phyloP scores from a whole-genome alignment of 2,329 filamentous ascomycete species.

The Aspergillus hiratsukae region DNA sequence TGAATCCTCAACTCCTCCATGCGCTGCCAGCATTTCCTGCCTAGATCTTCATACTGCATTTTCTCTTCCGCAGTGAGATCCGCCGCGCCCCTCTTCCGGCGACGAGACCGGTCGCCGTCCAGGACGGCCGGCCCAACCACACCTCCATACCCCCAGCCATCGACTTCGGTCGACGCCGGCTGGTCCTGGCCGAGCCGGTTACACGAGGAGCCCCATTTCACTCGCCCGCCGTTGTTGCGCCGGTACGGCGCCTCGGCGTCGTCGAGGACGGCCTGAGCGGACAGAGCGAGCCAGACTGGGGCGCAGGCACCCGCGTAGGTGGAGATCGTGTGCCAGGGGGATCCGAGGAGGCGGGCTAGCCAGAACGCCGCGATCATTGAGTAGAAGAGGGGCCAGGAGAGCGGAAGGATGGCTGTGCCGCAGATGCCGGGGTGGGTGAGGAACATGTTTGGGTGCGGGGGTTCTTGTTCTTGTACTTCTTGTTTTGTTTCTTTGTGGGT shows the following conservation, averaged over 20 bases:
- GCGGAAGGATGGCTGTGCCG: slow-evolving; percentile 72
- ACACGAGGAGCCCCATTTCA: slow-evolving; percentile 81
- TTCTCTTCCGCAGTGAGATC: slow-evolving; percentile 51
- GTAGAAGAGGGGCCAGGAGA: slow-evolving; percentile 65
- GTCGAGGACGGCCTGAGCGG: slow-evolving; percentile 48
- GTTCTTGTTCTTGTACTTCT: slow-evolving; percentile 17
- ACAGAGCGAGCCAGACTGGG: slow-evolving; percentile 72
- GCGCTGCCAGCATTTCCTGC: slow-evolving; percentile 37
- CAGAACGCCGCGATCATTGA: slow-evolving; percentile 65
- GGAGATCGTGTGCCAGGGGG: slow-evolving; percentile 79
- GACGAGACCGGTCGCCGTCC: slow-evolving; percentile 49
- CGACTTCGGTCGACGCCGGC: slow-evolving; percentile 74
- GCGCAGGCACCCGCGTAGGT: slow-evolving; percentile 73
- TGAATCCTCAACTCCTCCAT: slow-evolving; percentile 40
- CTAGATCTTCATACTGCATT: slow-evolving; percentile 37
- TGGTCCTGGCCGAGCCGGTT: slow-evolving; percentile 55
- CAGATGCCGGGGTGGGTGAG: slow-evolving; percentile 83
- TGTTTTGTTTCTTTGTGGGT: slow-evolving; percentile 3
- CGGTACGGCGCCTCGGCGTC: slow-evolving; percentile 41
- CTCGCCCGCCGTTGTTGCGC: slow-evolving; percentile 57
- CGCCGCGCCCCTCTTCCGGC: slow-evolving; percentile 55
- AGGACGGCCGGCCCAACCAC: slow-evolving; percentile 48
- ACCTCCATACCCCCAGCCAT: slow-evolving; percentile 72
- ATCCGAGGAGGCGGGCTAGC: slow-evolving; percentile 71
- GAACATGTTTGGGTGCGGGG: slow-evolving; percentile 60